Evolutionary conservation across 768 basidiomycete genomes (phyloP).

Genomic region (Boletus insuetus): DNA sequence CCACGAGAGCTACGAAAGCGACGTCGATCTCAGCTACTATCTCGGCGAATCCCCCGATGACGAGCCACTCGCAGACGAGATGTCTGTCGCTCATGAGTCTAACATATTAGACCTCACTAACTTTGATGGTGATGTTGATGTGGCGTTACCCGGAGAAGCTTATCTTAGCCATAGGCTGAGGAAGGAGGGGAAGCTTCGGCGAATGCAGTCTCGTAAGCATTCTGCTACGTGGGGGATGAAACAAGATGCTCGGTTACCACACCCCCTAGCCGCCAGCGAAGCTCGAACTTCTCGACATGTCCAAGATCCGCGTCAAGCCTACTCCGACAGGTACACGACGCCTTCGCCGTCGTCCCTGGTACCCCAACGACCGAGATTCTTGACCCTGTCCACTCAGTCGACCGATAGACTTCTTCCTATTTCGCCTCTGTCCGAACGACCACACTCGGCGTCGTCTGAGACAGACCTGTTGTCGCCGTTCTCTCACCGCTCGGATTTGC

Average conservation of each 20-base stretch:
- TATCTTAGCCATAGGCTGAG: constrained; percentile 50
- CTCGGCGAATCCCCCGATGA: constrained; percentile 33
- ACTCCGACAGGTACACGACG: background rate
- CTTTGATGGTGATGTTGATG: constrained; percentile 74
- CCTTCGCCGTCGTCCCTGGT: background rate
- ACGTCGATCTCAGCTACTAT: constrained; percentile 44
- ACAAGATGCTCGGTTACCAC: constrained; percentile 8
- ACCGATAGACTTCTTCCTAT: constrained; percentile 19
- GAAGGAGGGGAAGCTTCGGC: constrained; percentile 60
- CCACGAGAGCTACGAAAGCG: constrained; percentile 30
- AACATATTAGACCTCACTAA: constrained; percentile 67
- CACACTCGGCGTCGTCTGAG: constrained; percentile 10
- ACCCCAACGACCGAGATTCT: background rate
- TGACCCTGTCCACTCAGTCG: constrained; percentile 14
- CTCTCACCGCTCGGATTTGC: constrained; percentile 8
- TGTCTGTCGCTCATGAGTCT: constrained; percentile 41
- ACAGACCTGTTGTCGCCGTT: constrained; percentile 9
- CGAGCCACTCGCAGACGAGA: constrained; percentile 29
- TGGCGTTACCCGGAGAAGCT: constrained; percentile 53
- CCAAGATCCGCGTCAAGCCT: background rate
- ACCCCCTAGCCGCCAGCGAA: background rate
- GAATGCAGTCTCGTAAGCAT: constrained; percentile 42
- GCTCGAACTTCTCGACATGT: background rate
- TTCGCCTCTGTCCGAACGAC: constrained; percentile 21
- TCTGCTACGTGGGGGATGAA: constrained; percentile 10